Evolutionary conservation across 805 yeast species (phyloP).

Genomic region (Sungouiella thailandica): DNA sequence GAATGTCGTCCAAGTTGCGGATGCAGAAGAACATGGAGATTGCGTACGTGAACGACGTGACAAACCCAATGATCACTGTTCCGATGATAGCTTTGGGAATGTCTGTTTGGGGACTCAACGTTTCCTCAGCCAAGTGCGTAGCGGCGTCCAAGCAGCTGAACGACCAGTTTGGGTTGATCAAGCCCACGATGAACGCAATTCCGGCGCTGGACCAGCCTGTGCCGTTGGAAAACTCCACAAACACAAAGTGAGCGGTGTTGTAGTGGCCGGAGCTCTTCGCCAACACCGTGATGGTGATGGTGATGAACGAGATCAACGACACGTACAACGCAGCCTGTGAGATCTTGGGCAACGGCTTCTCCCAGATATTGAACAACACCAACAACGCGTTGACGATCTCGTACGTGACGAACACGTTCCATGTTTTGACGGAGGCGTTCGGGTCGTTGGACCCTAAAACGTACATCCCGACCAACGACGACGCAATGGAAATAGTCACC

Average conservation of each 20-base stretch:
- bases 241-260: constrained; percentile 49
- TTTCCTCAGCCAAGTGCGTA: constrained; percentile 69
- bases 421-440: constrained; percentile 35
- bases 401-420: constrained; percentile 53
- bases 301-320: constrained; percentile 47
- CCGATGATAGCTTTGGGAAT: constrained; percentile 60
- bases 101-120: constrained; percentile 49
- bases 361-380: constrained; percentile 47
- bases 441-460: constrained; percentile 27
- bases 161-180: constrained; percentile 66
- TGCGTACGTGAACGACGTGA: constrained; percentile 51
- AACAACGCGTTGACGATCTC: constrained; percentile 41
- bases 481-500: constrained; percentile 49
- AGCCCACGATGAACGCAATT: constrained; percentile 64
- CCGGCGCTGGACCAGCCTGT: constrained; percentile 60
- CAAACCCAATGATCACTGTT: constrained; percentile 60
- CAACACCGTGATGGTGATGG: constrained; percentile 50
- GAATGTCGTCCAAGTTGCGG: constrained; percentile 45
- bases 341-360: constrained; percentile 45
- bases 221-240: constrained; percentile 46
- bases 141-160: constrained; percentile 67
- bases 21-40: constrained; percentile 59
- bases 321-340: constrained; percentile 47
- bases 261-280: constrained; percentile 49
- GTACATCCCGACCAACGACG: constrained; percentile 49